Percentiles rank a stretch among this genome's conserved stretches.
phyloP scores from a whole-genome alignment of 2,329 filamentous ascomycete species.

The Aspergillus floridensis region DNA sequence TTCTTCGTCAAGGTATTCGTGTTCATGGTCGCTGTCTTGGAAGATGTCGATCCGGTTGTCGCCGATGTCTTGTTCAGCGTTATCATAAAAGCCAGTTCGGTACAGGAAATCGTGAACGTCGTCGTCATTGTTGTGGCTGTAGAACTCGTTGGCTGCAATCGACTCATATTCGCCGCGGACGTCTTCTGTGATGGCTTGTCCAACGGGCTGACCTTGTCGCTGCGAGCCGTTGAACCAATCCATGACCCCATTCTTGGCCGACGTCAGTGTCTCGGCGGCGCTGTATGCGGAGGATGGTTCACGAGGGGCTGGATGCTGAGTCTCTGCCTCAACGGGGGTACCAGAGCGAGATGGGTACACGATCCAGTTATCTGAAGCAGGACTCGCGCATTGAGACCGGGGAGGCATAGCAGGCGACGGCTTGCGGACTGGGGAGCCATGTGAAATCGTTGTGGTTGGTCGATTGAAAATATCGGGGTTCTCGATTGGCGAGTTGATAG shows the following conservation, averaged over 20 bases:
- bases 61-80: constrained; percentile 35
- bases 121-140: constrained; percentile 34
- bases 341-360: constrained; percentile 35
- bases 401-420: constrained; percentile 29
- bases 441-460: constrained; percentile 32
- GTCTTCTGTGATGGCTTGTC: constrained; percentile 33
- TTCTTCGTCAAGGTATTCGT: constrained; percentile 29
- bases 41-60: constrained; percentile 36
- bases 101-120: constrained; percentile 21
- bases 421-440: constrained; percentile 29
- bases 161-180: constrained; percentile 39
- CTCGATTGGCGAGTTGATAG: constrained; percentile 26
- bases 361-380: constrained; percentile 44
- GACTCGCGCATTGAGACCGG: constrained; percentile 35
- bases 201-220: constrained; percentile 27
- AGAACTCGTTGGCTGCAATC: constrained; percentile 33
- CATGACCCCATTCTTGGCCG: constrained; percentile 27
- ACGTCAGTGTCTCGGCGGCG: constrained; percentile 25
- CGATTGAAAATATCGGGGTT: constrained; percentile 29
- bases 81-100: constrained; percentile 22
- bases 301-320: constrained; percentile 26
- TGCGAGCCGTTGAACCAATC: constrained; percentile 36
- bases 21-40: constrained; percentile 33
- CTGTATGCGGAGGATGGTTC: constrained; percentile 37
- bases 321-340: constrained; percentile 27